A percentile compares a stretch with the other conserved stretches of the same genome.
Conservation (phyloP, 208 protist genomes). For the Leishmania mexicana region DNA sequence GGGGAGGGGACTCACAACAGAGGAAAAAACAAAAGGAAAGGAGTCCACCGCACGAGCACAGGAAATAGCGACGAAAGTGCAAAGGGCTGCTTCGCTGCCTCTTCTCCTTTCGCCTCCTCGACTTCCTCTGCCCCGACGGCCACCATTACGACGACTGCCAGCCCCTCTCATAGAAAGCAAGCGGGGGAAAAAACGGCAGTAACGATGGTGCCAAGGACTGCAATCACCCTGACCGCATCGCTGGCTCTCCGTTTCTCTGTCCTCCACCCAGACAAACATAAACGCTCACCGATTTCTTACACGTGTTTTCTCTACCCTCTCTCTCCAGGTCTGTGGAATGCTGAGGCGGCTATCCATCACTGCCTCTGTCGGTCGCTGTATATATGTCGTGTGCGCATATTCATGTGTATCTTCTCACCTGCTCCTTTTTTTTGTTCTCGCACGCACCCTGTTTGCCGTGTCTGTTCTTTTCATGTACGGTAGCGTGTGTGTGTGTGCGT, state of each 20-base stretch:
- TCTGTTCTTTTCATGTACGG: not conserved
- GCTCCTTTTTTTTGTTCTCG: not conserved
- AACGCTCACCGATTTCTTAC: not conserved
- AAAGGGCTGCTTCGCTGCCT: not conserved
- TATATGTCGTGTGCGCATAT: not conserved
- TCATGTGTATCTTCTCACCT: not conserved
- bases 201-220: not conserved
- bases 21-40: not conserved
- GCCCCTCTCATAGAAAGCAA: not conserved
- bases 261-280: not conserved
- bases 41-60: not conserved
- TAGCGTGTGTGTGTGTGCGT: not conserved
- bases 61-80: not conserved
- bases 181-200: not conserved
- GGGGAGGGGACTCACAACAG: not conserved
- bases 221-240: not conserved
- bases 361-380: not conserved
- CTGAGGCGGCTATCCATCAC: not conserved
- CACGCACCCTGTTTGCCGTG: not conserved
- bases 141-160: not conserved
- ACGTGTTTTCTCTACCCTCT: not conserved
- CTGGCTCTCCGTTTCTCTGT: not conserved
- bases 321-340: not conserved
- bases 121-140: not conserved
- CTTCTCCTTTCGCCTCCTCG: not conserved